Base-by-base conservation (phyloP, 2,329 filamentous ascomycete species). In the Ascochyta koolunga region DNA sequence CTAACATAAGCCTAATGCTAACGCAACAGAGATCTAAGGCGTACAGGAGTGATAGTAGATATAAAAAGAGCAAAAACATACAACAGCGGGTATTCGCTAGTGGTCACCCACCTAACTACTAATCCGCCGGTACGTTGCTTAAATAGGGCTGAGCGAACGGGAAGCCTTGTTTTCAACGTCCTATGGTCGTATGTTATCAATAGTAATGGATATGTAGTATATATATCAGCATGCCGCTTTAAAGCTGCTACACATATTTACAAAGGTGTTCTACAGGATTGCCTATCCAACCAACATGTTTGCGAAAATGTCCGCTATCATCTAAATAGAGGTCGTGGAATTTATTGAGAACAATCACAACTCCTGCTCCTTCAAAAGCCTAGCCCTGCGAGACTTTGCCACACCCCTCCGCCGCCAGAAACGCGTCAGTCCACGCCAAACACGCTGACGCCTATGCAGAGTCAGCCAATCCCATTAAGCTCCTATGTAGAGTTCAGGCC, bases 361-460 rank as follows among this genome's bases (percentile, higher is more conserved):
- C 25, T 37, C 37, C 50, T 48, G 50, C 32, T 43, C 33, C 24
- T 35, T 16, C 39, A 43, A 16, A 25, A 22, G 11, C 13, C 21
- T 47, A 1, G 43, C 38, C 15, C 38, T 42, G 6, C 50, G 31
- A 1, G 50, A 53, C 16, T 43, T 47, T 2, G 39, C 50, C 1
- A 33, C 50, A 38, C 48, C 50, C 16, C 50, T 42, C 13, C 44
- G 32, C 3, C 43, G 38, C 33, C 24, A 42, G 43, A 53, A 53
- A 16, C 50, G 50, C 21, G 44, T 48, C 7, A 53, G 5, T 18
- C 32, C 44, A 21, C 50, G 50, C 50, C 50, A 53, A 3, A 53
- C 50, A 6, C 44, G 32, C 22, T 53, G 32, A 1, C 50, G 50
- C 50, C 50, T 53, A 32, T 22, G 33, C 3, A 42, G 1, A 7